phyloP scores from a whole-genome alignment of 2,329 filamentous ascomycete genomes.

The Penicillium sp. region DNA sequence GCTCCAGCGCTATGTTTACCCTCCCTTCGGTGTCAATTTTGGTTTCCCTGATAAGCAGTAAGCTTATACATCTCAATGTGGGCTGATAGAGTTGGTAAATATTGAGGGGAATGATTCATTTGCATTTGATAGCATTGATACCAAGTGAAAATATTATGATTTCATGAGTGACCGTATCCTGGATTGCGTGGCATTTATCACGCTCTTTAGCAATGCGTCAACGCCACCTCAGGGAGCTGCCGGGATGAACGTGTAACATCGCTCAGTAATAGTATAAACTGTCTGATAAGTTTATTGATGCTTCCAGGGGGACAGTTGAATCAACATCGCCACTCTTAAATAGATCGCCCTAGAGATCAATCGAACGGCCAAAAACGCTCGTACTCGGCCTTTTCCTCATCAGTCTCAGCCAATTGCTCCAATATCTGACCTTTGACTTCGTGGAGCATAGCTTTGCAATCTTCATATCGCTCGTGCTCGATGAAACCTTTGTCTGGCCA shows the following conservation, averaged over 20 bases:
- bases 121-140: conserved; percentile 7
- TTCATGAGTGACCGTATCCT: background rate
- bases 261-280: too few species aligned
- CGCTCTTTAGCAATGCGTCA: too few species aligned
- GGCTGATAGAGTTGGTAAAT: background rate
- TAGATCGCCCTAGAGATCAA: conserved; percentile 21
- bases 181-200: too few species aligned
- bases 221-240: too few species aligned
- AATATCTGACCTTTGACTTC: conserved; percentile 27
- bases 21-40: conserved; percentile 65
- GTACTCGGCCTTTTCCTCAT: conserved; percentile 28
- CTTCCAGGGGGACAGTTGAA: too few species aligned
- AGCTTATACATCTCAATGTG: background rate
- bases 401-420: conserved; percentile 27
- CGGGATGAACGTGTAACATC: too few species aligned
- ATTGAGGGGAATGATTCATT: background rate
- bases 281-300: too few species aligned
- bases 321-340: too few species aligned
- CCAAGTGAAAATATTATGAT: conserved; percentile 9
- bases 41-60: conserved; percentile 65
- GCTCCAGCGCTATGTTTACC: conserved; percentile 57
- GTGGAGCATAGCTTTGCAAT: conserved; percentile 27
- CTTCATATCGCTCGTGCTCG: conserved; percentile 26
- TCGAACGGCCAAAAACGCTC: conserved; percentile 31
- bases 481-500: conserved; percentile 33